Percentiles rank a stretch among this genome's conserved stretches.
Evolutionary conservation across 73 alveolate species (phyloP).

Genomic region (Symbiodinium pilosum): DNA sequence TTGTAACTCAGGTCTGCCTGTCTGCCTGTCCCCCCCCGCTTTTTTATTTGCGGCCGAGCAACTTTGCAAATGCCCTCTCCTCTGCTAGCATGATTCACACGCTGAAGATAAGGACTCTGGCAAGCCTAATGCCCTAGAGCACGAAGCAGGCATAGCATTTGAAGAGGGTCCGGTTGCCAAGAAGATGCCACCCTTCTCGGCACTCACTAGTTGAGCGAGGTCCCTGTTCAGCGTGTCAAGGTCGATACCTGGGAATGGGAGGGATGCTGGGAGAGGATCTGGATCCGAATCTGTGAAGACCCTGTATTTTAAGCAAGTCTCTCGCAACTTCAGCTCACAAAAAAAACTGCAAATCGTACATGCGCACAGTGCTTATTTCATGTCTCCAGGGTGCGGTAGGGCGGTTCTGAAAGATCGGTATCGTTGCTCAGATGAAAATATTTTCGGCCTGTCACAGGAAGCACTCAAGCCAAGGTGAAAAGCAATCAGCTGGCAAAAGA

Average conservation of each 20-base stretch:
- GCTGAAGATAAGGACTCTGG: too few species aligned
- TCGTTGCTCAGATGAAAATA: constrained; percentile 15
- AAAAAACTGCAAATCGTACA: background rate
- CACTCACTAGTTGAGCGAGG: constrained; percentile 62
- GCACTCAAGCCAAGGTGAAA: too few species aligned
- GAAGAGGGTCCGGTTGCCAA: constrained; percentile 34
- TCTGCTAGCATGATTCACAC: too few species aligned
- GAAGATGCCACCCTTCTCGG: constrained; percentile 65
- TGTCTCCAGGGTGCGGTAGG: constrained; percentile 25
- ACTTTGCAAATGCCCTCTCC: background rate
- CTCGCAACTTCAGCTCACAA: background rate
- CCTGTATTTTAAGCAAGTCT: background rate
- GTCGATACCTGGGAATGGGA: constrained; percentile 35
- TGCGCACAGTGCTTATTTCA: too few species aligned
- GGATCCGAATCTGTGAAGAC: background rate
- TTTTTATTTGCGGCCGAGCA: background rate
- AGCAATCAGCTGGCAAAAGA: too few species aligned
- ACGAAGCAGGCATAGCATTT: too few species aligned
- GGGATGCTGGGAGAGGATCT: background rate
- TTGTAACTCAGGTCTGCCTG: too few species aligned
- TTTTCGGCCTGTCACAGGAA: constrained; percentile 23
- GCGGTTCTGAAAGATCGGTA: constrained; percentile 21
- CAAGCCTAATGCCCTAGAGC: too few species aligned
- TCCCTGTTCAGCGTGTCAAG: constrained; percentile 45
- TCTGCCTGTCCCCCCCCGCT: too few species aligned